These are phyloP conservation scores for Russula abietina DNA, from an alignment of 768 basidiomycete genomes.

Conservation along the genomic window DNA sequence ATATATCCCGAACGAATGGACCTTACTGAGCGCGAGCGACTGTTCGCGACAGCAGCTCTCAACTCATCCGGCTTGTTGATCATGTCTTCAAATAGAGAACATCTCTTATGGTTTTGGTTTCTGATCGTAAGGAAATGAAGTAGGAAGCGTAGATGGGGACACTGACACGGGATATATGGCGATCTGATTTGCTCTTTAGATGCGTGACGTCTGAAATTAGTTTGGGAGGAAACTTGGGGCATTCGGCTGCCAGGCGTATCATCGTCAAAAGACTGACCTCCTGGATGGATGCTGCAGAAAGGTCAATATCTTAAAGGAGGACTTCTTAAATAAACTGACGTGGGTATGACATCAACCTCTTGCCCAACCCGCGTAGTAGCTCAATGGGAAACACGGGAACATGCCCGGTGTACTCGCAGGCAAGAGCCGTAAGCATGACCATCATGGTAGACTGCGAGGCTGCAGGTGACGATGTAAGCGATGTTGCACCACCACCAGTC, in stretches of 20 bases:
- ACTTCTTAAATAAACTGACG: conserved; percentile 34
- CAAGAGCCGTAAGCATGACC: conserved; percentile 61
- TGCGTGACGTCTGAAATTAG: conserved; percentile 39
- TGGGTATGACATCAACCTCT: conserved; percentile 37
- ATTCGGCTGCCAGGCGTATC: conserved; percentile 58
- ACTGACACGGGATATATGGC: conserved; percentile 53
- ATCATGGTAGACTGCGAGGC: conserved; percentile 62
- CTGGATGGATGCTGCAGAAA: conserved; percentile 55
- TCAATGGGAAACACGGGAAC: conserved; percentile 45
- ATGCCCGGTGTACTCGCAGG: conserved; percentile 53
- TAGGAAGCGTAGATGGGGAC: neutral
- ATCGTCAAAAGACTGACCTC: conserved; percentile 69
- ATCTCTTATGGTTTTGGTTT: conserved; percentile 44
- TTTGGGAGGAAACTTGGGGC: conserved; percentile 46
- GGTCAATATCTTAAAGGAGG: conserved; percentile 12
- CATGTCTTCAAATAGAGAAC: conserved; percentile 57
- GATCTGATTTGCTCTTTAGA: conserved; percentile 40
- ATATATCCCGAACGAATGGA: neutral
- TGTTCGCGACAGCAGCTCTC: conserved; percentile 41
- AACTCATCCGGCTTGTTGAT: conserved; percentile 42
- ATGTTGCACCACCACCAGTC: no score
- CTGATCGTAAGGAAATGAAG: neutral
- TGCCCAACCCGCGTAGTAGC: conserved; percentile 43
- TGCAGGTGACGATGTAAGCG: no score
- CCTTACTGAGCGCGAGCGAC: conserved; percentile 53